Evolutionary conservation across 805 yeast genomes (phyloP), one percentile per base, ranked within the genome.

Genomic region (Yarrowia osloensis): DNA sequence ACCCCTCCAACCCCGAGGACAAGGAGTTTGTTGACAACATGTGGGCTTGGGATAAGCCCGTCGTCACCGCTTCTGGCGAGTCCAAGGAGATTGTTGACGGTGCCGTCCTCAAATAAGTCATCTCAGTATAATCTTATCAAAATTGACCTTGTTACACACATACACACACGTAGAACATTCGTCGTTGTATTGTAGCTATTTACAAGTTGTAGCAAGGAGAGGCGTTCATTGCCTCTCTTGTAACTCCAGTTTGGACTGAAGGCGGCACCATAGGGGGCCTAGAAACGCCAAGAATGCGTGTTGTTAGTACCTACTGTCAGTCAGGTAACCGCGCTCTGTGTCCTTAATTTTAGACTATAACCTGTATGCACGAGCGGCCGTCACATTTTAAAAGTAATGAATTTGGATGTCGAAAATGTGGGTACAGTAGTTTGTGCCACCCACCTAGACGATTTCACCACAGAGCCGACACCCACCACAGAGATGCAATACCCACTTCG

Each of bases 1-100:
- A 94, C 78, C 85, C 88, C 69, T 74, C 91, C 75, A 85, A 86
- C 73, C 86, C 85, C 73, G 95, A 86, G 77, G 90, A 85, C 84
- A 88, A 84, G 81, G 90, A 83, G 71, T 90, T 91, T 77, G 80
- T 95, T 74, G 84, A 90, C 81, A 90, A 92, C 86, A 84, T 92
- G 88, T 91, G 96, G 88, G 96, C 98, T 74, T 94, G 98, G 98
- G 99, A 94, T 80, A 86, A 91, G 84, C 98, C 98, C 73, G 49
- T 57, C 37, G 79, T 79, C 67, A 84, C 89, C 77, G 54, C 54
- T 19, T 81, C 88, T 78, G 97, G 97, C 77, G 89, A 86, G 82
- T 77, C 82, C 78, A 88, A 84, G 78, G 97, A 90, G 83, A 89
- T 94, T 75, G 97, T 89, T 72, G 99, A 94, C 80, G 99, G 99